These are phyloP conservation scores for Alternaria angustiovoidea DNA, from an alignment of 2,329 filamentous ascomycete genomes.

Conservation along the genomic window DNA sequence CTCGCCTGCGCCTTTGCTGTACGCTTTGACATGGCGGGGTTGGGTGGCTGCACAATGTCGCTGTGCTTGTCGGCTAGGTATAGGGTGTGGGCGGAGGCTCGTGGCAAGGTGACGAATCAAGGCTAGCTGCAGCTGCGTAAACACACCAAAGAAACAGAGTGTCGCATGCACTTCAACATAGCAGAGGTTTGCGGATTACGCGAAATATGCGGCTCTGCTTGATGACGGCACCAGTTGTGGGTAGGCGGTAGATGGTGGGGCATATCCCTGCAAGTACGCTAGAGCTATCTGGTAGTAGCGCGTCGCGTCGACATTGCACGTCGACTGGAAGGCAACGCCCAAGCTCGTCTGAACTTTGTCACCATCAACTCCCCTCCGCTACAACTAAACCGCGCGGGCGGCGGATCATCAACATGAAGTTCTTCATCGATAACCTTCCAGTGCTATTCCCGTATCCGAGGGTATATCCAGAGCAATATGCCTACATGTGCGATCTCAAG, in stretches of 20 bases:
- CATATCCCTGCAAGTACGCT: slow-evolving; percentile 14
- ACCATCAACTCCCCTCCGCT: slow-evolving; percentile 26
- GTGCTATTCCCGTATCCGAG: slow-evolving; percentile 78
- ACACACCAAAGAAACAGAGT: slow-evolving; percentile 6
- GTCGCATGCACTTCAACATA: slow-evolving; percentile 1
- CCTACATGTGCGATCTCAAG: slow-evolving; percentile 86
- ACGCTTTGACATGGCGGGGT: slow-evolving; percentile 64
- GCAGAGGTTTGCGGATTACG: slow-evolving; percentile 4
- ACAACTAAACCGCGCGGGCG: slow-evolving; percentile 31
- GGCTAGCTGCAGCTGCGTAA: not conserved
- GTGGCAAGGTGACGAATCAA: not conserved
- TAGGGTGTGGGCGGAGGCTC: not conserved
- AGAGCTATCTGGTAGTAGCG: slow-evolving; percentile 9
- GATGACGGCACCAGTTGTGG: slow-evolving; percentile 33
- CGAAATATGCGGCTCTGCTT: slow-evolving; percentile 26
- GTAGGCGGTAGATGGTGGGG: slow-evolving; percentile 20
- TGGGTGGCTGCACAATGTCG: not conserved
- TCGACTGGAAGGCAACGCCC: slow-evolving; percentile 19
- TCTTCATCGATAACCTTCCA: slow-evolving; percentile 77
- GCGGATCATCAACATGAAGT: slow-evolving; percentile 68
- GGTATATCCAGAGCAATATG: slow-evolving; percentile 69
- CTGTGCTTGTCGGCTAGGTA: not conserved
- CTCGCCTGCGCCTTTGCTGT: slow-evolving; percentile 69
- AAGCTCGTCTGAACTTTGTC: slow-evolving; percentile 13
- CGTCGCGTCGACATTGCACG: slow-evolving; percentile 9